These are phyloP conservation scores for Saccharomyces paradoxus DNA, from an alignment of 805 yeast genomes.

Conservation along the genomic window DNA sequence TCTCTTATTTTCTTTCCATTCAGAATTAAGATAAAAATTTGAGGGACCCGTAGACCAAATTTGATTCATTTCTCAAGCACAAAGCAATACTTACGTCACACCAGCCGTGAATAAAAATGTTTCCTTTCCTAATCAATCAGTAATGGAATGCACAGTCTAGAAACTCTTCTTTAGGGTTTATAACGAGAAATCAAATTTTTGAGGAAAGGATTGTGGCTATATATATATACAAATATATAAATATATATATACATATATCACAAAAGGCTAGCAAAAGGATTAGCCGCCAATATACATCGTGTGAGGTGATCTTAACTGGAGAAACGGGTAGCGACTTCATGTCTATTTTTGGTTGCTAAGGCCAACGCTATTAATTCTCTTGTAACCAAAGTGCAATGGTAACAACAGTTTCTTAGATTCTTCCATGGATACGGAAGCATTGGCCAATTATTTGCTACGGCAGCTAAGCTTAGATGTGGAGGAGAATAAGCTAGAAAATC, in stretches of 20 bases:
- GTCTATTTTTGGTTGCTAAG: neutral
- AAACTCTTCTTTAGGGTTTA: neutral
- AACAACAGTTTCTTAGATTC: neutral
- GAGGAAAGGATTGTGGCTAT: neutral
- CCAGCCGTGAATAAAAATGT: neutral
- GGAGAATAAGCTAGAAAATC: neutral
- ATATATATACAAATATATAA: neutral
- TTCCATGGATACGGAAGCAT: neutral
- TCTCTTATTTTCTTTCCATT: neutral
- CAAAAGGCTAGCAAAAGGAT: neutral
- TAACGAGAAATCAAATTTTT: neutral
- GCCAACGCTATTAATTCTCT: neutral
- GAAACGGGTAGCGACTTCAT: neutral
- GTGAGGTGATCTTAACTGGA: neutral
- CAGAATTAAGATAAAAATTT: neutral
- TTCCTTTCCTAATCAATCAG: neutral
- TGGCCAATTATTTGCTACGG: neutral
- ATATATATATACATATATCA: neutral
- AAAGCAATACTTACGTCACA: neutral
- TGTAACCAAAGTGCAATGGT: neutral
- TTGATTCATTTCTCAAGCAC: neutral
- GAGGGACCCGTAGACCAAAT: neutral
- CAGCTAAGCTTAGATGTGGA: neutral
- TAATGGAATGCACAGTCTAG: neutral
- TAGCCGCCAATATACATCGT: neutral